Evolutionary conservation across 768 basidiomycete genomes (phyloP).

Genomic region (Cyclocybe cylindracea): DNA sequence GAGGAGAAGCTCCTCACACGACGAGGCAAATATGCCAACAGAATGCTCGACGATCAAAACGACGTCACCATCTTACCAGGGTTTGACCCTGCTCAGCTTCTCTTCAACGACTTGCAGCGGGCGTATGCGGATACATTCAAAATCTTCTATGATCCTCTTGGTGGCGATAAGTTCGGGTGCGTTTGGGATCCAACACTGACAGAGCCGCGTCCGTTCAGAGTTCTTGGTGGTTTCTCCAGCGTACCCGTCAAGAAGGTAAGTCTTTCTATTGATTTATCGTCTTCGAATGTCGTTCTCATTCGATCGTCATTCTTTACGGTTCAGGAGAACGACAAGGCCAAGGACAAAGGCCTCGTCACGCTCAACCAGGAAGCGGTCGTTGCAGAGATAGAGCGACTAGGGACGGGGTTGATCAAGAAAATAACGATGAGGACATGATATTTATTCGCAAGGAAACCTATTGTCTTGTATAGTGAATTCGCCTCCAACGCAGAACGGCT

Average conservation of each 20-base stretch:
- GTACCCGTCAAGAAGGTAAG: conserved; percentile 51
- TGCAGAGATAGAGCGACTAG: conserved; percentile 76
- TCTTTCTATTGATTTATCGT: not conserved
- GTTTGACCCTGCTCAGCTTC: conserved; percentile 75
- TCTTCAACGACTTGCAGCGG: conserved; percentile 75
- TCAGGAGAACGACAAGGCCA: conserved; percentile 43
- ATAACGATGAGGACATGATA: conserved; percentile 33
- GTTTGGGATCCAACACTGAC: conserved; percentile 84
- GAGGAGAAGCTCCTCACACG: conserved; percentile 48
- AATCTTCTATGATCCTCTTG: conserved; percentile 83
- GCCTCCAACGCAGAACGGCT: too few species aligned
- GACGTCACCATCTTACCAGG: conserved; percentile 51
- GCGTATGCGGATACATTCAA: conserved; percentile 76
- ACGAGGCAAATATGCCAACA: conserved; percentile 48
- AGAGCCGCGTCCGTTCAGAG: conserved; percentile 68
- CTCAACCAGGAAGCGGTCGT: conserved; percentile 71
- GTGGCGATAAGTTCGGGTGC: conserved; percentile 76
- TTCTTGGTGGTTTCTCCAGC: conserved; percentile 80
- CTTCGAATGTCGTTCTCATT: not conserved
- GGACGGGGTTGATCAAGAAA: conserved; percentile 62
- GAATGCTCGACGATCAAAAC: conserved; percentile 23
- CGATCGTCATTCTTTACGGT: not conserved
- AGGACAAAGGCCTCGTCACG: conserved; percentile 60
- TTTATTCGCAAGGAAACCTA: not conserved
- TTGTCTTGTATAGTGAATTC: not conserved